Base-by-base conservation (phyloP, 2,329 filamentous ascomycete species). In the Elsinoe perseae region DNA sequence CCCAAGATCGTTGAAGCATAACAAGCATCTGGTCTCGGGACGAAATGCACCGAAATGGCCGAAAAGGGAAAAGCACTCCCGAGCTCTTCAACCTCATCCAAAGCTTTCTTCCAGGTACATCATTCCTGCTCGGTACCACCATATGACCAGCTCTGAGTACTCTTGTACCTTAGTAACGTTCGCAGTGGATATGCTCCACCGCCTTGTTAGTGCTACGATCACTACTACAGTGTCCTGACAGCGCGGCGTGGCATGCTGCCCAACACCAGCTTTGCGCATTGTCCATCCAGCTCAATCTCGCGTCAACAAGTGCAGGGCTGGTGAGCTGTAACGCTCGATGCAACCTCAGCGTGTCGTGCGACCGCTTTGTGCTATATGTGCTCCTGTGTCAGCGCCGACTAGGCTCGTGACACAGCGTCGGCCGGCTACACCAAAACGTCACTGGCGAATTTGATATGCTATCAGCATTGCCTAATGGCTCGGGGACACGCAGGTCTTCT, bases 31-130 rank as follows among this genome's bases (percentile, higher is more conserved):
- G 32, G 12, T 14, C 10, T 36, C 32, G 32, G 32, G 32, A 14
- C 12, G 5, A 36, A 14, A 36, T 36, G 32, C 12, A 44, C 40
- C 40, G 20, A 25, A 44, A 10, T 44, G 9, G 40, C 40, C 40
- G 20, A 44, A 44, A 44, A 44, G 18, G 40, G 40, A 44, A 44
- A 44, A 44, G 40, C 40, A 44, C 16, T 23, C 12, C 40, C 40
- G 40, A 44, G 40, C 8, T 10, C 6, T 21, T 44, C 20, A n/a
- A 44, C 40, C 40, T 44, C 40, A 25, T 18, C 18, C 20, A 43
- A 18, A 36, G 32, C 10, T 36, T 36, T 36, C 32, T 14, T 36
- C n/a, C 32, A n/a, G n/a, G n/a, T n/a, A n/a, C n/a, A n/a, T n/a
- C n/a, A n/a, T n/a, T n/a, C n/a, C n/a, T n/a, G n/a, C n/a, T n/a